A percentile compares a stretch with the other conserved stretches of the same genome.
These are phyloP conservation scores for Vickermania spadyakhi DNA, from an alignment of 208 protist species.

Conservation along the genomic window DNA sequence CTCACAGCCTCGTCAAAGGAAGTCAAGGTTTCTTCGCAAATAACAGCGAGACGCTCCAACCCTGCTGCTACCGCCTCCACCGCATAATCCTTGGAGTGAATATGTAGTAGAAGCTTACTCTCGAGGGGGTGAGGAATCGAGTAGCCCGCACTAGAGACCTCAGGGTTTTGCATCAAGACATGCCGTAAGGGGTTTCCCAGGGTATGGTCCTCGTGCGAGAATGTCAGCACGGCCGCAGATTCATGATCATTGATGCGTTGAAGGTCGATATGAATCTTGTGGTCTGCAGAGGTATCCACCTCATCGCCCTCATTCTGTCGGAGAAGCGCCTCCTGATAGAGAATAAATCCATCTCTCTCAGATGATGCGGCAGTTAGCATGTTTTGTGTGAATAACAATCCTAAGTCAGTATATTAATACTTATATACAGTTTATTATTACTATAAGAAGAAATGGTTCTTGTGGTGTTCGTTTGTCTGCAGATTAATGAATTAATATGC, in stretches of 20 bases:
- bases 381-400: too few relatives aligned
- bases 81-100: constrained; percentile 83
- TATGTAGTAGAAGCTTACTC: constrained; percentile 89
- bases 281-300: constrained; percentile 84
- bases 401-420: too few relatives aligned
- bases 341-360: constrained; percentile 61
- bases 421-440: too few relatives aligned
- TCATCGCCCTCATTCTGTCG: constrained; percentile 85
- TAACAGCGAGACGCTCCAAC: constrained; percentile 62
- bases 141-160: constrained; percentile 86
- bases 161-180: constrained; percentile 88
- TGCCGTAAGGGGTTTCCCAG: constrained; percentile 89
- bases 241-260: constrained; percentile 70
- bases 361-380: neutral
- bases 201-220: constrained; percentile 90
- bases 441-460: too few relatives aligned
- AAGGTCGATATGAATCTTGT: constrained; percentile 84
- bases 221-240: constrained; percentile 69
- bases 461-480: too few relatives aligned
- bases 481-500: too few relatives aligned
- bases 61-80: constrained; percentile 75
- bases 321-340: constrained; percentile 83
- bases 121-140: constrained; percentile 91
- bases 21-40: constrained; percentile 70
- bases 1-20: constrained; percentile 71